Evolutionary conservation across 441 rosid species (phyloP), one percentile per base, ranked within the genome.

Genomic region (Bruguiera hainesii): DNA sequence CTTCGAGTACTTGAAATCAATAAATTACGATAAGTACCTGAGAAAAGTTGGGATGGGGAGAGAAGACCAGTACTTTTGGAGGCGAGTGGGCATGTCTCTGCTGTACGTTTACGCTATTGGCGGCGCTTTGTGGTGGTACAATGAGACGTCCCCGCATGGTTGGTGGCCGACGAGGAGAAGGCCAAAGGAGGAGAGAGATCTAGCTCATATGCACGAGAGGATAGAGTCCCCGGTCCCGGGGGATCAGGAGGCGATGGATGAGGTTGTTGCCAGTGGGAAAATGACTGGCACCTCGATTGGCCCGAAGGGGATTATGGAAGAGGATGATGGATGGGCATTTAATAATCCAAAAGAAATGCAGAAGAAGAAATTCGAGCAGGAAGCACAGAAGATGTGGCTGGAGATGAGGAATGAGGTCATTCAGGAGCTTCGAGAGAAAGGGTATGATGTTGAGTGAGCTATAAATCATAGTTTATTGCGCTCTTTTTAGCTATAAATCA

Each of bases 361-460:
- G 90, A 78, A 82, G 68, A 81, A 80, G 80, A 89, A 87, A 76
- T 70, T 89, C 0, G 90, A 87, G 19, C 89, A 81, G 56, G 89
- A 89, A 69, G 84, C 83, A 37, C 84, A 81, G 75, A 89, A 89
- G 77, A 68, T 87, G 65, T 90, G 96, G 94, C 2, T 82, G 46
- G 82, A 96, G 77, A 93, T 90, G 93, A 86, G 94, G 81, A 90
- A 86, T 70, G 96, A 93, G 75, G 96, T 89, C 39, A 76, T 89
- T 13, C 81, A 79, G 69, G 96, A 93, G 72, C 89, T 90, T 66
- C 87, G 84, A 70, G 97, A 84, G 61, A 85, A 87, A 76, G 97
- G 97, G 31, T 80, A 80, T 64, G 88, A 81, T 77, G 70, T 83
- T 70, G 89, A 85, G 50, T 85, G 79, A 84, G 20, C 25, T 19